Base-by-base conservation (phyloP, 1,139 yeast genomes). In the Geotrichum macrosporum region DNA sequence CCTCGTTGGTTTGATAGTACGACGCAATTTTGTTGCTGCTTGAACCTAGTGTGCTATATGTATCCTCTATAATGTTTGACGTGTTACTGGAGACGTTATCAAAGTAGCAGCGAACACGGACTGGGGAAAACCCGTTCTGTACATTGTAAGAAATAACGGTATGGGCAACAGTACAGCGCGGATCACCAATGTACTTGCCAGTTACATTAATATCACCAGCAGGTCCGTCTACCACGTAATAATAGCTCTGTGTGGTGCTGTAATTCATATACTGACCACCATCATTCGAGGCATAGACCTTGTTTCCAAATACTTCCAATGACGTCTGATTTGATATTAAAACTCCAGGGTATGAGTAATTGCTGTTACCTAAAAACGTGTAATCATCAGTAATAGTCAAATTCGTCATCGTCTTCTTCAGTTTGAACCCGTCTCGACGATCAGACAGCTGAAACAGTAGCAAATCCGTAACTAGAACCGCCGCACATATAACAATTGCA, bases 81-180 rank as follows among this genome's bases (percentile, higher is more conserved):
- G 13, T 13, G 2, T 19, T 30, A 3, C 19, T 20, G 5, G 3
- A 6, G n/a, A 12, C 9, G 4, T 12, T 9, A 19, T 29, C 35
- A 13, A 30, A 19, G 29, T 26, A 37, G n/a, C 42, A 39, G 3
- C 20, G n/a, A 9, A 39, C 15, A 10, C 27, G 22, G 31, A 30
- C 29, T 2, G 42, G 42, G 4, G 29, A 30, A n/a, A 5, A 10
- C 2, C 29, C 42, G 2, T 5, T 6, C 13, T n/a, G 3, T 3
- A 30, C 35, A 13, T 19, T 30, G 3, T 9, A 15, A 1, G 12
- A 8, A 4, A 12, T 31, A 13, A 31, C 35, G 13, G 15, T 6
- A 26, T 39, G 42, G 5, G 22, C 35, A 3, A 39, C 42, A 8
- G 42, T 39, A 16, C 42, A 39, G 9, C 35, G 24, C 3, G 35